Evolutionary conservation across 2,329 filamentous ascomycete genomes (phyloP).

Genomic region (Bretziella fagacearum): DNA sequence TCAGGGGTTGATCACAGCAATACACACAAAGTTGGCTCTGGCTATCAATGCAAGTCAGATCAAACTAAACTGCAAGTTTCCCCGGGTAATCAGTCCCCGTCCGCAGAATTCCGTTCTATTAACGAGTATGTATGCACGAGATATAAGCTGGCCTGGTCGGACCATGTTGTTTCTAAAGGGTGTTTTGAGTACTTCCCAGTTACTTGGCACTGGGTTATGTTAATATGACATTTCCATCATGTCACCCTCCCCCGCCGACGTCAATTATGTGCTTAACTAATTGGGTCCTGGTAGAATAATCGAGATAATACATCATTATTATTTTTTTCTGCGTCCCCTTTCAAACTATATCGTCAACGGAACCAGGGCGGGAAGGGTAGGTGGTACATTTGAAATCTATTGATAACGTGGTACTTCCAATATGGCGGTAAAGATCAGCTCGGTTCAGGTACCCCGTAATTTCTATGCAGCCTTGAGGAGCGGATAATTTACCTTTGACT

Average conservation of each 20-base stretch:
- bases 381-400: slow-evolving; percentile 2
- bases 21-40: background rate
- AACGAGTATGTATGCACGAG: background rate
- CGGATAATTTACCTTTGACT: background rate
- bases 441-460: slow-evolving; percentile 9
- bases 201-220: background rate
- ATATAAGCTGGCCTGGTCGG: background rate
- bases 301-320: background rate
- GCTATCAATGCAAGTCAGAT: background rate
- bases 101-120: background rate
- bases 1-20: slow-evolving; percentile 2
- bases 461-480: slow-evolving; percentile 10
- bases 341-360: background rate
- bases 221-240: background rate
- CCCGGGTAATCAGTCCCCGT: background rate
- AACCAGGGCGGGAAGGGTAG: background rate
- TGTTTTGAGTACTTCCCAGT: background rate
- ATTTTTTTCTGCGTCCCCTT: background rate
- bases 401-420: slow-evolving; percentile 7
- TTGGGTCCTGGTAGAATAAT: too few relatives aligned
- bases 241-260: background rate
- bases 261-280: too few relatives aligned
- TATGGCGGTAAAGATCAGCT: slow-evolving; percentile 6
- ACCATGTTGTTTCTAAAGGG: background rate
- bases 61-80: background rate